These are phyloP conservation scores for Mycotypha africana DNA, from an alignment of 371 early-diverging fungal genomes.

Conservation along the genomic window DNA sequence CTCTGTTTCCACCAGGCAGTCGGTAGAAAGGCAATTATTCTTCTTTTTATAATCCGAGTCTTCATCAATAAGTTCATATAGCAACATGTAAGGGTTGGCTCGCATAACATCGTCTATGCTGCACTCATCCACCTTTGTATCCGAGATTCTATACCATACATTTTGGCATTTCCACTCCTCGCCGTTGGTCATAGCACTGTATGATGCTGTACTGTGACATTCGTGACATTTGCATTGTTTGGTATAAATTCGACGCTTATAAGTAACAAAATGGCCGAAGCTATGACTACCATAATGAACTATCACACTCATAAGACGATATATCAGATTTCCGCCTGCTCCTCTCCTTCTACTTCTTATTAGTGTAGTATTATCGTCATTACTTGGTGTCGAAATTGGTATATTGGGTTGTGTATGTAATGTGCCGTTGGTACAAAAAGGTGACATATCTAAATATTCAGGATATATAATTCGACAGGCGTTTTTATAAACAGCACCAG, in stretches of 20 bases:
- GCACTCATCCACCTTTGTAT: conserved; percentile 75
- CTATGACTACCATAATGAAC: conserved; percentile 90
- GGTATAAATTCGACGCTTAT: conserved; percentile 54
- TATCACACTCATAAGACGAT: conserved; percentile 68
- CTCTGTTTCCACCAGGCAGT: too few species aligned
- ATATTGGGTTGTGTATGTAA: conserved; percentile 44
- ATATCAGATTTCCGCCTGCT: not conserved
- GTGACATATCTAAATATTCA: conserved; percentile 57
- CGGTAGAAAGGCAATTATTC: too few species aligned
- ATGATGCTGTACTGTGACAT: too few species aligned
- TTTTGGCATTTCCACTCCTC: conserved; percentile 17
- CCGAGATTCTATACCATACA: conserved; percentile 75
- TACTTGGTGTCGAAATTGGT: conserved; percentile 41
- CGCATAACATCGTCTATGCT: conserved; percentile 57
- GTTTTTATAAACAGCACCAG: conserved; percentile 65
- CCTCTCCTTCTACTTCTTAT: too few species aligned
- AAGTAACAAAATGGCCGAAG: conserved; percentile 90
- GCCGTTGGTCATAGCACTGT: not conserved
- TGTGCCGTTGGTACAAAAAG: conserved; percentile 52
- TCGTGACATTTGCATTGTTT: conserved; percentile 24
- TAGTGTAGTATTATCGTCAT: not conserved
- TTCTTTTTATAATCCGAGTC: not conserved
- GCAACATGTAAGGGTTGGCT: conserved; percentile 84
- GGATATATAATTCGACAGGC: conserved; percentile 54
- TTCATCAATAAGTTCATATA: conserved; percentile 62